Base-by-base conservation (phyloP, 2,329 filamentous ascomycete species). In the Penicillium sp. region DNA sequence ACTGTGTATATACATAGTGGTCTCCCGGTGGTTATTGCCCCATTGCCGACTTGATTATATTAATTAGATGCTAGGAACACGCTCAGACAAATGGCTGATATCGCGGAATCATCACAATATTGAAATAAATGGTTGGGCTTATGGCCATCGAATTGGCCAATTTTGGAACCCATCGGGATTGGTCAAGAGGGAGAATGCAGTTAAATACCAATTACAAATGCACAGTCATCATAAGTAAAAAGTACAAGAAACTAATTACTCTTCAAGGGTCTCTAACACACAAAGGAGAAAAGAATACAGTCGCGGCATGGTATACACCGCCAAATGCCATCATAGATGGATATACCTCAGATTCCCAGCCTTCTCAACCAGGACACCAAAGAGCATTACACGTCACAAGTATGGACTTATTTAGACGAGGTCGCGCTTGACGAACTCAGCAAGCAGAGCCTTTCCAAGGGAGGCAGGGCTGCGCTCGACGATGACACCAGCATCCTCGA, bases 371-470 rank as follows among this genome's bases (percentile, higher is more conserved):
- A 56, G 58, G 55, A 60, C 48, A 65, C 53, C 57, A 61, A 60
- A 55, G 48, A 52, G 58, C 49, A 59, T 48, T 50, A 60, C 58
- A 60, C 50, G 58, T 62, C 59, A 59, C 44, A 58, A 53, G 27
- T 37, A 56, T 44, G 48, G 56, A 41, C 48, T 21, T 61, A 35
- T 50, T 84, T 90, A 99, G 82, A 99, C 86, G 76, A 99, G 82
- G 80, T 99, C 95, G 65, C 91, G 87, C 84, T 92, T 91, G 76
- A 98, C 91, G 76, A 99, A 99, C 83, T 98, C 91, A 63, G 90
- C 89, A 75, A 96, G 91, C 72, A 99, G 84, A 59, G 92, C 89
- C 86, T 96, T 97, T 76, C 95, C 95, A 70, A 99, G 86, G 68
- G 86, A 80, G 66, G 95, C 95, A 64, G 95, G 93, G 72, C 91